A percentile compares a stretch with the other conserved stretches of the same genome.
phyloP scores from a whole-genome alignment of 2,329 filamentous ascomycete genomes.

The Monosporascus sp. region DNA sequence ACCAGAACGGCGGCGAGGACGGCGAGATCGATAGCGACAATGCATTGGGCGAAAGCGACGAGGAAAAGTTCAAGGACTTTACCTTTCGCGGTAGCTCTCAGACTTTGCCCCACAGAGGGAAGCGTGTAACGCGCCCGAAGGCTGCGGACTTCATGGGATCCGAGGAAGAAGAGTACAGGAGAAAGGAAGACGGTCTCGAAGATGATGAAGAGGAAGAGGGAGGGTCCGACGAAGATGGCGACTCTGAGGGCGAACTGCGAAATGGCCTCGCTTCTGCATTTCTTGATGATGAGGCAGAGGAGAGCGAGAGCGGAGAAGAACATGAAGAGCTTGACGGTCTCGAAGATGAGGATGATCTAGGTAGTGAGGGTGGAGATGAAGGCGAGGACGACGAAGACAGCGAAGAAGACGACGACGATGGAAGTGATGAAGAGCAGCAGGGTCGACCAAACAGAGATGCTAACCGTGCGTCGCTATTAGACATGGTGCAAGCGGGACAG shows the following conservation, averaged over 20 bases:
- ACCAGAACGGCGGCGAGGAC: constrained; percentile 45
- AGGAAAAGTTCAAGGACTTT: constrained; percentile 74
- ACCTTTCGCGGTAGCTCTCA: constrained; percentile 57
- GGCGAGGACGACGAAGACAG: constrained; percentile 23
- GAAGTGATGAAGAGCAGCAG: constrained; percentile 29
- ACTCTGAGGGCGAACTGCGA: constrained; percentile 10
- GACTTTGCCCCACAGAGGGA: constrained; percentile 31
- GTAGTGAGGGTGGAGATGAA: constrained; percentile 33
- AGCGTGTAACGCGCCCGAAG: constrained; percentile 37
- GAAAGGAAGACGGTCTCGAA: constrained; percentile 31
- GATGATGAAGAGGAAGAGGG: constrained; percentile 31
- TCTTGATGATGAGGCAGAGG: constrained; percentile 21
- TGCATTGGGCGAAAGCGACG: constrained; percentile 79
- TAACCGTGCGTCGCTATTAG: constrained; percentile 55
- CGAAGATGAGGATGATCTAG: constrained; percentile 34
- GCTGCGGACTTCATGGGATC: constrained; percentile 55
- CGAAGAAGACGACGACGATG: constrained; percentile 28
- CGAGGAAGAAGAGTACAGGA: constrained; percentile 35
- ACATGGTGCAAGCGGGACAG: constrained; percentile 64
- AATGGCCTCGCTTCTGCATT: constrained; percentile 5
- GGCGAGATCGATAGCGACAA: constrained; percentile 59
- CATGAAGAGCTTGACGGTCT: constrained; percentile 18
- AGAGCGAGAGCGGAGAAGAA: constrained; percentile 25
- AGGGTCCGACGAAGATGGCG: constrained; percentile 30
- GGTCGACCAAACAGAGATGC: constrained; percentile 25